Conservation (phyloP, 2,329 filamentous ascomycete genomes). For the Trichoderma brevicompactum region DNA sequence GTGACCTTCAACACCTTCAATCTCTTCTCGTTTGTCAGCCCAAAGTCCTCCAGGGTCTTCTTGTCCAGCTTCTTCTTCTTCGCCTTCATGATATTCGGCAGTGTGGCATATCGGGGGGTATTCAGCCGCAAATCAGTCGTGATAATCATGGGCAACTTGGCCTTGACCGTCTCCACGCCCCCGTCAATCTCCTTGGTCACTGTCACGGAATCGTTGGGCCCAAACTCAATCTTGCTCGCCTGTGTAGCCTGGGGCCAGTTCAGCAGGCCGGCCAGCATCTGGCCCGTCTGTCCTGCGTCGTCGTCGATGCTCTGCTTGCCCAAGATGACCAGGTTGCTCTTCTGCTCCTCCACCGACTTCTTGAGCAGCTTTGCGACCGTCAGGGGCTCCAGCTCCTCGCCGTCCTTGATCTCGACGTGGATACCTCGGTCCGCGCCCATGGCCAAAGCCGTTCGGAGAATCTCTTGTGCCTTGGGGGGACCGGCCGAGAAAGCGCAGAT, state of each 20-base stretch:
- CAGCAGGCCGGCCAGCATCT: conserved; percentile 93
- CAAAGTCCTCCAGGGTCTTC: conserved; percentile 82
- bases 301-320: conserved; percentile 99
- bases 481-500: conserved; percentile 90
- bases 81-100: conserved; percentile 99
- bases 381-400: conserved; percentile 81
- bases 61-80: conserved; percentile 99
- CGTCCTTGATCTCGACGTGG: conserved; percentile 80
- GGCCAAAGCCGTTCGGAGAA: conserved; percentile 94
- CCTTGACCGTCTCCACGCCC: conserved; percentile 84
- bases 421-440: conserved; percentile 95
- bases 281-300: conserved; percentile 92
- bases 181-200: conserved; percentile 95
- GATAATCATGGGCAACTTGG: conserved; percentile 88
- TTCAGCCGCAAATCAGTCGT: conserved; percentile 95
- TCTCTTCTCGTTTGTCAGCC: conserved; percentile 72
- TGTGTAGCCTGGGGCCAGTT: conserved; percentile 95
- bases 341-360: conserved; percentile 79
- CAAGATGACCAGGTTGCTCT: conserved; percentile 87
- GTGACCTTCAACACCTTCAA: conserved; percentile 90
- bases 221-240: conserved; percentile 82
- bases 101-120: conserved; percentile 88
- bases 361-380: conserved; percentile 89
- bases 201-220: conserved; percentile 68
- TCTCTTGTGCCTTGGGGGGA: conserved; percentile 83